A percentile compares a stretch with the other conserved stretches of the same genome.
phyloP scores from a whole-genome alignment of 2,329 filamentous ascomycete genomes.

The Stemphylium vesicarium region DNA sequence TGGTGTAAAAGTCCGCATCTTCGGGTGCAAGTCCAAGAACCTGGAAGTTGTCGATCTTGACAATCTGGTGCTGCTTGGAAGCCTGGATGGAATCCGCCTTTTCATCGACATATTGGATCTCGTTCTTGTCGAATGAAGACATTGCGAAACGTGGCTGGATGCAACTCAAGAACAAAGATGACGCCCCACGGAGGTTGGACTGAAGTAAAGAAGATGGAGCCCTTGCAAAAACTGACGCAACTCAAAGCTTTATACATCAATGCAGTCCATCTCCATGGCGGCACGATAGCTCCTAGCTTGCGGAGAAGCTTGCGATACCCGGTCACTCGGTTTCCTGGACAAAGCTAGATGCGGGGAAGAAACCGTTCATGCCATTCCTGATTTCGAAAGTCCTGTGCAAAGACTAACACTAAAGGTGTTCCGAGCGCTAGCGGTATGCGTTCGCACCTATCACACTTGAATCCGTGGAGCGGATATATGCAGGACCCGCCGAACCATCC shows the following conservation, averaged over 20 bases:
- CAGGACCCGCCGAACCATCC: neutral
- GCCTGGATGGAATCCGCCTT: conserved; percentile 24
- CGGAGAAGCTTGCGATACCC: conserved; percentile 3
- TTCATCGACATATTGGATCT: conserved; percentile 33
- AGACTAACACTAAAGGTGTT: neutral
- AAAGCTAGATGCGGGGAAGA: conserved; percentile 8
- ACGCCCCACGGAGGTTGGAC: neutral
- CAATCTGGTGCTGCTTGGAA: conserved; percentile 28
- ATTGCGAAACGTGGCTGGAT: conserved; percentile 10
- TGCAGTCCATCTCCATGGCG: neutral
- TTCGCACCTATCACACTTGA: neutral
- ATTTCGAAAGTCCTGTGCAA: neutral
- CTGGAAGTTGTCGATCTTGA: conserved; percentile 36
- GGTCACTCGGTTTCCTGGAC: conserved; percentile 6
- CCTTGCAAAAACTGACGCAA: neutral
- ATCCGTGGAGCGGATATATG: conserved; percentile 5
- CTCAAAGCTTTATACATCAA: conserved; percentile 6
- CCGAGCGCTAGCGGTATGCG: neutral
- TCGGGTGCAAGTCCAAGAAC: conserved; percentile 31
- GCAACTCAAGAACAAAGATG: neutral
- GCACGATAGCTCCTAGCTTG: neutral
- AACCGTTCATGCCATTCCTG: neutral
- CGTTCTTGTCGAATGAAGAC: conserved; percentile 26
- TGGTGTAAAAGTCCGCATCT: conserved; percentile 33
- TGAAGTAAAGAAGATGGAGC: neutral